Evolutionary conservation across 1,284 basidiomycete genomes (phyloP).

Genomic region (Mycena sp.): DNA sequence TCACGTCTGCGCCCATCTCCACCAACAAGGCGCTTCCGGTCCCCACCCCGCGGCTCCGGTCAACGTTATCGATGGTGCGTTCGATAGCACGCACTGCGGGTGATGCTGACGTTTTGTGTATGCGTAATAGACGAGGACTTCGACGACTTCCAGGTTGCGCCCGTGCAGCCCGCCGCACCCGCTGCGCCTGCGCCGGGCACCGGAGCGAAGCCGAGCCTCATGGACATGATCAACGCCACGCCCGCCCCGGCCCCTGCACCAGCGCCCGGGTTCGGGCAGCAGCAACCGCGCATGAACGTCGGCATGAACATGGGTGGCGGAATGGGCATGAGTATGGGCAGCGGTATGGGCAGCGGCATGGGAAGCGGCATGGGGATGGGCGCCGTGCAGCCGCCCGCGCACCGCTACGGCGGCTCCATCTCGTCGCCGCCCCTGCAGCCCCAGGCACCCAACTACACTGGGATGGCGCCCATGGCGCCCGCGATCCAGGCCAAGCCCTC

Average conservation of each 20-base stretch:
- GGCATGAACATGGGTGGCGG: slow-evolving; percentile 24
- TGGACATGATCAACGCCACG: slow-evolving; percentile 58
- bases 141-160: slow-evolving; percentile 90
- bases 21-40: slow-evolving; percentile 70
- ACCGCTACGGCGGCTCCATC: slow-evolving; percentile 21
- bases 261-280: slow-evolving; percentile 22
- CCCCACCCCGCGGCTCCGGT: slow-evolving; percentile 42
- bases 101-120: not conserved
- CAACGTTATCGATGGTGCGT: slow-evolving; percentile 56
- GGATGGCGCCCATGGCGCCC: slow-evolving; percentile 32
- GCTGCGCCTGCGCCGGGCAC: slow-evolving; percentile 37
- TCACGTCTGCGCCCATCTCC: slow-evolving; percentile 38
- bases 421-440: slow-evolving; percentile 25
- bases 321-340: slow-evolving; percentile 3
- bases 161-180: slow-evolving; percentile 48
- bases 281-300: not conserved
- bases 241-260: slow-evolving; percentile 37
- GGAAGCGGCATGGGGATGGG: slow-evolving; percentile 13
- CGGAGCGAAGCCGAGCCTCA: slow-evolving; percentile 56
- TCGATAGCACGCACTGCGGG: not conserved
- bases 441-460: slow-evolving; percentile 23
- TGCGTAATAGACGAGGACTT: slow-evolving; percentile 82
- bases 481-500: slow-evolving; percentile 32
- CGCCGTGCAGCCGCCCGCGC: slow-evolving; percentile 1
- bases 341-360: slow-evolving; percentile 26